Conservation (phyloP, 1,284 basidiomycete species). For the Thecaphora frezii region DNA sequence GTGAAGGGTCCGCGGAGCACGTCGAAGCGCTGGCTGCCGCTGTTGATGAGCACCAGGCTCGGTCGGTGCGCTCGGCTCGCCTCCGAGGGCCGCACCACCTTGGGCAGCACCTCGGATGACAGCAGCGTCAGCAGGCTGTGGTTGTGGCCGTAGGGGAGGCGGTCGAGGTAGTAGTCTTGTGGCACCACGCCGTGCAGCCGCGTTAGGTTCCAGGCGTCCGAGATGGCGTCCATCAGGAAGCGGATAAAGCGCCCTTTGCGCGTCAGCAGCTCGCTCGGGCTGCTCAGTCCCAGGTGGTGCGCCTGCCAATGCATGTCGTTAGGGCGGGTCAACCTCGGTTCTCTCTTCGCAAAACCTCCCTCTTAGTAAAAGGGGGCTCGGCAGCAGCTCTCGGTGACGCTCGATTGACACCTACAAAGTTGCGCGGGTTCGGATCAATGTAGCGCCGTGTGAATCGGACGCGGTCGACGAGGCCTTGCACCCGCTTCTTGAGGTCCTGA, state of each 20-base stretch:
- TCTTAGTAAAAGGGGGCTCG: too few relatives aligned
- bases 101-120: conserved; percentile 44
- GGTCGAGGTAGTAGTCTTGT: conserved; percentile 55
- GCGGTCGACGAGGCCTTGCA: conserved; percentile 29
- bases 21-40: conserved; percentile 54
- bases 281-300: conserved; percentile 30
- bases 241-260: conserved; percentile 44
- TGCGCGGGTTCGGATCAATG: conserved; percentile 62
- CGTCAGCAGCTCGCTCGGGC: conserved; percentile 41
- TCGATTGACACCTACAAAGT: conserved; percentile 42
- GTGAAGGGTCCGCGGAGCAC: conserved; percentile 51
- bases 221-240: conserved; percentile 47
- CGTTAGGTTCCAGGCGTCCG: conserved; percentile 48
- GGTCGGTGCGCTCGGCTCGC: conserved; percentile 24
- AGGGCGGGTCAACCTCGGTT: too few relatives aligned
- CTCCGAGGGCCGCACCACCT: conserved; percentile 49
- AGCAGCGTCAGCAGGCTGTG: conserved; percentile 48
- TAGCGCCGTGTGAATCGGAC: conserved; percentile 61
- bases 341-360: too few relatives aligned
- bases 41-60: conserved; percentile 53
- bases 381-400: too few relatives aligned
- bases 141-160: conserved; percentile 36
- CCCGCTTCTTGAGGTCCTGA: conserved; percentile 28
- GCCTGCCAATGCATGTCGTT: too few relatives aligned
- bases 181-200: conserved; percentile 49